Base-by-base conservation (phyloP, 345 rosid species). In the Rubroshorea leprosula region DNA sequence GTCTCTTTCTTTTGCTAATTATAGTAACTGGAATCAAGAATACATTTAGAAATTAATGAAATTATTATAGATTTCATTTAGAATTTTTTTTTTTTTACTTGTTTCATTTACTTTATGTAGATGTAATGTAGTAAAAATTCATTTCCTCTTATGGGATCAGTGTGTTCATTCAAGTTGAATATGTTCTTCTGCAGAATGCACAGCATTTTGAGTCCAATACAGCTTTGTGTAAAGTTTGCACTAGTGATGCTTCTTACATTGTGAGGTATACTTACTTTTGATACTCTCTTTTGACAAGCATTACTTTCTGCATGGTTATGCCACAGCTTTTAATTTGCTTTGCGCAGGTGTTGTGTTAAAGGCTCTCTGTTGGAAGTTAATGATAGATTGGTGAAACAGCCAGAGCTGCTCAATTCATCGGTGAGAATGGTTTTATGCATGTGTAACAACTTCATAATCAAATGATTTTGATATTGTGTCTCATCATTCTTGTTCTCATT, bases 301-400 rank as follows among this genome's bases (percentile, higher is more conserved):
- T n/a, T n/a, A n/a, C n/a, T 26, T 23, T 21, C 17, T 16, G 23
- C 49, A 55, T 16, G 29, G 7, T 47, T 18, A 47, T 49, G 19
- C 18, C n/a, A 59, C 64, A 35, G 41, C 11, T 35, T 35, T 35
- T 8, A 6, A 18, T 43, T 59, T 73, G 51, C 21, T 63, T 69
- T 54, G 65, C 14, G 6, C 82, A 89, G 99, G 80, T 94, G 95
- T 57, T 85, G 97, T 41, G 89, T 94, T 51, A 94, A 94, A 76
- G 93, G 97, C 56, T 87, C 92, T 44, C 75, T 87, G 31, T 66
- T 94, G 78, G 97, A 90, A 72, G 99, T 87, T 52, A 94, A 90
- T n/a, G 88, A 85, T 49, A 80, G 86, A 64, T 70, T 94, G 66
- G 74, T 85, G 47, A 81, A 74, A 66, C 85, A 80, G 43, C 95